phyloP scores from a whole-genome alignment of 1,139 yeast genomes.

The Suhomyces coccinellae region DNA sequence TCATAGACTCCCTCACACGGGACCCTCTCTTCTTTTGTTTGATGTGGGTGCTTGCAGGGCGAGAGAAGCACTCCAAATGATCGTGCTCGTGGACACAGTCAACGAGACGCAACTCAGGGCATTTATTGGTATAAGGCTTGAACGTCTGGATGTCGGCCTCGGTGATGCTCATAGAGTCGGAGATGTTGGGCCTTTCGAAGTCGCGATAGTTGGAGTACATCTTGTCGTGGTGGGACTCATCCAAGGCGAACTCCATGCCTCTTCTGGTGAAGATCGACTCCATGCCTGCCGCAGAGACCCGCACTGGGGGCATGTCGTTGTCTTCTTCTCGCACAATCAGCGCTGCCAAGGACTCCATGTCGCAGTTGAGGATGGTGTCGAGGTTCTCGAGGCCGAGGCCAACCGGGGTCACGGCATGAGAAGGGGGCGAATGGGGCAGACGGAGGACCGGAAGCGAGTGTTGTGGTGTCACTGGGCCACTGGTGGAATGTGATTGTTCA shows the following conservation, averaged over 20 bases:
- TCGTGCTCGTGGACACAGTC: neutral
- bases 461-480: neutral
- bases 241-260: slow-evolving; percentile 15
- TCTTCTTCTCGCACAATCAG: neutral
- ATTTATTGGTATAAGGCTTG: slow-evolving; percentile 16
- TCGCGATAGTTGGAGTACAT: slow-evolving; percentile 1
- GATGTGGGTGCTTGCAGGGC: too few relatives aligned
- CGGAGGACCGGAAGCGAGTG: neutral
- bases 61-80: neutral
- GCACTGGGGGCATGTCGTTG: neutral
- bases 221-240: slow-evolving; percentile 18
- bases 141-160: slow-evolving; percentile 27
- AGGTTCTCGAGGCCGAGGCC: neutral
- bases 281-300: too few relatives aligned
- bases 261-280: neutral
- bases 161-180: slow-evolving; percentile 20
- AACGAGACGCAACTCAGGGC: slow-evolving; percentile 9
- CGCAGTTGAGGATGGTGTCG: neutral
- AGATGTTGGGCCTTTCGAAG: slow-evolving; percentile 12
- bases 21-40: too few relatives aligned
- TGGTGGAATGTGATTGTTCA: too few relatives aligned
- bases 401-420: neutral
- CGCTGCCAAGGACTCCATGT: neutral
- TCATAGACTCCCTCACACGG: too few relatives aligned
- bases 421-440: neutral